Evolutionary conservation across 352 stramenopile genomes (phyloP).

Genomic region (Elongisporangium senticosum): DNA sequence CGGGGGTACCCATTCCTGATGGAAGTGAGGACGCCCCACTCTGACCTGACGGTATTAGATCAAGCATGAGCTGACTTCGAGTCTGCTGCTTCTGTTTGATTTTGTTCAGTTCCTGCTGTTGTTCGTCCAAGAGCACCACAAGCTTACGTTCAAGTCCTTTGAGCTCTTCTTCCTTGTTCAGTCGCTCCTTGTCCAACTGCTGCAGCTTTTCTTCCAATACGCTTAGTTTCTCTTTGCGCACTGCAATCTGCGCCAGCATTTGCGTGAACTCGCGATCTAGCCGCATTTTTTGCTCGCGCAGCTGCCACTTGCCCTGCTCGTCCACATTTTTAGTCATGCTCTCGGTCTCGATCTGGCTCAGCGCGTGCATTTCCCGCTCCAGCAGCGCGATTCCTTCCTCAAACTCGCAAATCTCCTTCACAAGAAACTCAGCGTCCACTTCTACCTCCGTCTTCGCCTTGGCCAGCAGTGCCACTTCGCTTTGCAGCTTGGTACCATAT

Average conservation of each 20-base stretch:
- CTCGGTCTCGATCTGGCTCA: constrained; percentile 90
- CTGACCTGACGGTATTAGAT: constrained; percentile 22
- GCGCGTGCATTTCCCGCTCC: constrained; percentile 90
- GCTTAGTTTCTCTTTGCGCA: constrained; percentile 86
- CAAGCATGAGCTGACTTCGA: constrained; percentile 40
- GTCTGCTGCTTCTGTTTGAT: constrained; percentile 55
- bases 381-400: constrained; percentile 88
- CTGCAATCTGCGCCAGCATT: constrained; percentile 92
- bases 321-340: constrained; percentile 69
- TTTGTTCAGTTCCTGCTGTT: constrained; percentile 88
- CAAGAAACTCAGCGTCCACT: constrained; percentile 80
- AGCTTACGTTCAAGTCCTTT: constrained; percentile 91
- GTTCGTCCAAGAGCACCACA: constrained; percentile 92
- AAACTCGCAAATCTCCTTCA: constrained; percentile 93
- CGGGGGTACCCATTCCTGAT: constrained; percentile 8
- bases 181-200: constrained; percentile 76
- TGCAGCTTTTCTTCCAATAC: constrained; percentile 85
- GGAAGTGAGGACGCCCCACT: constrained; percentile 2
- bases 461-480: constrained; percentile 88
- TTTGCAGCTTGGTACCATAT: constrained; percentile 91
- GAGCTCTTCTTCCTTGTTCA: constrained; percentile 92
- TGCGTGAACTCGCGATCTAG: constrained; percentile 93
- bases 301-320: constrained; percentile 78
- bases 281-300: constrained; percentile 92
- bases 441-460: constrained; percentile 88